Percentiles rank a stretch among this genome's conserved stretches.
Conservation (phyloP, 2,329 filamentous ascomycete species). For the Microsporum canis region DNA sequence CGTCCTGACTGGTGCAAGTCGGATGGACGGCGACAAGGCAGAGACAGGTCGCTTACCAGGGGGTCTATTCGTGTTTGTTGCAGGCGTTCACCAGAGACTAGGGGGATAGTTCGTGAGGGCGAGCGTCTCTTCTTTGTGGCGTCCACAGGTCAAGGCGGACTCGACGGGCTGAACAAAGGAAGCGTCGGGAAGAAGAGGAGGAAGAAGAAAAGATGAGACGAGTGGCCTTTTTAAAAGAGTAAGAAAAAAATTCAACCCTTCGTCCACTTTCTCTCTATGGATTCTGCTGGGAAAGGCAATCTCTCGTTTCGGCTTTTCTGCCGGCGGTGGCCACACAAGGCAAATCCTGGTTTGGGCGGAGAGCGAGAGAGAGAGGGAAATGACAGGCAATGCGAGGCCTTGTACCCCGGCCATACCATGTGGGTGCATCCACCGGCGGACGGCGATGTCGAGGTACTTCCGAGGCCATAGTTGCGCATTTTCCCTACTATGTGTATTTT, state of each 20-base stretch:
- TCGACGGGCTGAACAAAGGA: neutral
- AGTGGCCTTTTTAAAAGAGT: too few species aligned
- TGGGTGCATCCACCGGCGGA: neutral
- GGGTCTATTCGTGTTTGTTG: neutral
- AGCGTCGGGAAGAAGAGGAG: neutral
- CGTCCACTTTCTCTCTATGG: too few species aligned
- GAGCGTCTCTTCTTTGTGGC: neutral
- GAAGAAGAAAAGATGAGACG: neutral
- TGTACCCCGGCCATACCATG: neutral
- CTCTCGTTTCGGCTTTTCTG: neutral
- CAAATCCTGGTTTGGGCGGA: neutral
- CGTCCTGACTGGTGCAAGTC: neutral
- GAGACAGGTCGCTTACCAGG: neutral
- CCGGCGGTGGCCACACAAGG: neutral
- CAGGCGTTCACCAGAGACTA: neutral
- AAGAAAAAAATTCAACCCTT: too few species aligned
- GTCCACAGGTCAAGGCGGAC: neutral
- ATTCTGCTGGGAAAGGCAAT: neutral
- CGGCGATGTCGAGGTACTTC: neutral
- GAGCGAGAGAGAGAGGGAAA: neutral
- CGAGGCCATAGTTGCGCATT: neutral
- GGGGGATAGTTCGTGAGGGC: neutral
- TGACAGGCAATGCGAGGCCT: neutral
- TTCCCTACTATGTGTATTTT: neutral
- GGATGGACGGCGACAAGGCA: neutral